Percentiles rank a stretch among this genome's conserved stretches.
Evolutionary conservation across 192 early-diverging fungal species (phyloP).

Genomic region (Diversispora epigaea): DNA sequence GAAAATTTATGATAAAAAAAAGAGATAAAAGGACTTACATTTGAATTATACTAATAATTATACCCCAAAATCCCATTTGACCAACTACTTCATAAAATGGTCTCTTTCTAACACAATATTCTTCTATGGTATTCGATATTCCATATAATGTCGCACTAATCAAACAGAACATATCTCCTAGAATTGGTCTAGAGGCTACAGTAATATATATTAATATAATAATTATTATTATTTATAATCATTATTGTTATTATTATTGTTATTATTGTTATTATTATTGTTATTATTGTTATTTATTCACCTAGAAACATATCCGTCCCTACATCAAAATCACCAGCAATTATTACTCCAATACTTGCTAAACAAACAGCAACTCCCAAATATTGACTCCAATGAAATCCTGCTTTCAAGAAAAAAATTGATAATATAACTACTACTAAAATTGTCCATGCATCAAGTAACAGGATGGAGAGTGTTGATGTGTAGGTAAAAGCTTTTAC

Average conservation of each 20-base stretch:
- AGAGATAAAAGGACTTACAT: constrained; percentile 38
- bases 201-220: background rate
- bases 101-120: constrained; percentile 68
- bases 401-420: constrained; percentile 61
- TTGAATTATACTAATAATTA: constrained; percentile 72
- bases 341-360: constrained; percentile 65
- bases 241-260: background rate
- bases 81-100: constrained; percentile 77
- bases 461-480: constrained; percentile 71
- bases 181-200: constrained; percentile 45
- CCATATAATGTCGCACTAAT: constrained; percentile 75
- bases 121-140: constrained; percentile 69
- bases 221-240: background rate
- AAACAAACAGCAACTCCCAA: constrained; percentile 68
- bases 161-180: constrained; percentile 73
- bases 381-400: constrained; percentile 66
- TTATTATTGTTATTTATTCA: background rate
- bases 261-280: background rate
- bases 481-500: constrained; percentile 78
- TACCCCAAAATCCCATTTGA: constrained; percentile 70
- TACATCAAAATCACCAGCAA: constrained; percentile 64
- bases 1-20: background rate
- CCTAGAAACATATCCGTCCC: constrained; percentile 48
- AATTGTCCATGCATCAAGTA: constrained; percentile 76
- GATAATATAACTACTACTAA: constrained; percentile 73